A percentile compares a stretch with the other conserved stretches of the same genome.
These are phyloP conservation scores for Phaffia tasmanica DNA, from an alignment of 768 basidiomycete species.

Conservation along the genomic window DNA sequence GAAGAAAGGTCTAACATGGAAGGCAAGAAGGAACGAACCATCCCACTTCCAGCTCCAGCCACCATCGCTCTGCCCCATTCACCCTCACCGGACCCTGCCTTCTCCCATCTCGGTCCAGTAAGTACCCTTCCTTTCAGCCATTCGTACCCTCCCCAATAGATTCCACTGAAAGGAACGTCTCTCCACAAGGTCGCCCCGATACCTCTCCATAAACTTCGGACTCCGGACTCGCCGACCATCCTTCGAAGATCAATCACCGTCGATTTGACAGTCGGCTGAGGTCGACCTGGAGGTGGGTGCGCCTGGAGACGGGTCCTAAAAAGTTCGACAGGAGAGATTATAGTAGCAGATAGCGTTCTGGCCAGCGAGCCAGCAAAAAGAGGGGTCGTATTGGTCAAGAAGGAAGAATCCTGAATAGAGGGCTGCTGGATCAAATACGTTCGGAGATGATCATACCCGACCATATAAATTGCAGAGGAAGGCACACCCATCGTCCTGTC, in stretches of 20 bases:
- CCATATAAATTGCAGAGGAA: conserved; percentile 83
- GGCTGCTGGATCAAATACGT: conserved; percentile 27
- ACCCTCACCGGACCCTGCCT: conserved; percentile 13
- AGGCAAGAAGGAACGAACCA: conserved; percentile 32
- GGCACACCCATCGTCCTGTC: conserved; percentile 78
- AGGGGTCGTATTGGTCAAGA: conserved; percentile 55
- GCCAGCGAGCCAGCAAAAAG: conserved; percentile 72
- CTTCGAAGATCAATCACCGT: conserved; percentile 44
- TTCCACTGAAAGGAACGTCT: conserved; percentile 91
- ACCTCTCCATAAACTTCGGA: conserved; percentile 73
- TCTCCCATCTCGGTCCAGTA: conserved; percentile 24
- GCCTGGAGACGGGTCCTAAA: conserved; percentile 88
- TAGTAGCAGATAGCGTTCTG: conserved; percentile 62
- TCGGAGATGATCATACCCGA: conserved; percentile 78
- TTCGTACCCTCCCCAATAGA: conserved; percentile 97
- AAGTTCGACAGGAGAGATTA: conserved; percentile 81
- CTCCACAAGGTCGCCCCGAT: conserved; percentile 87
- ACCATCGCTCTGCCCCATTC: conserved; percentile 33
- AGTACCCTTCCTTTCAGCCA: conserved; percentile 47
- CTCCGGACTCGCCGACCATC: conserved; percentile 54
- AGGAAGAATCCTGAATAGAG: conserved; percentile 38
- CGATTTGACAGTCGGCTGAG: conserved; percentile 34
- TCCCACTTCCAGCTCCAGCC: conserved; percentile 84
- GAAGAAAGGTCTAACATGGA: background rate
- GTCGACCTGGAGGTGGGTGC: conserved; percentile 27